Conservation (phyloP, 208 protist genomes). For the Crithidia mellificae region DNA sequence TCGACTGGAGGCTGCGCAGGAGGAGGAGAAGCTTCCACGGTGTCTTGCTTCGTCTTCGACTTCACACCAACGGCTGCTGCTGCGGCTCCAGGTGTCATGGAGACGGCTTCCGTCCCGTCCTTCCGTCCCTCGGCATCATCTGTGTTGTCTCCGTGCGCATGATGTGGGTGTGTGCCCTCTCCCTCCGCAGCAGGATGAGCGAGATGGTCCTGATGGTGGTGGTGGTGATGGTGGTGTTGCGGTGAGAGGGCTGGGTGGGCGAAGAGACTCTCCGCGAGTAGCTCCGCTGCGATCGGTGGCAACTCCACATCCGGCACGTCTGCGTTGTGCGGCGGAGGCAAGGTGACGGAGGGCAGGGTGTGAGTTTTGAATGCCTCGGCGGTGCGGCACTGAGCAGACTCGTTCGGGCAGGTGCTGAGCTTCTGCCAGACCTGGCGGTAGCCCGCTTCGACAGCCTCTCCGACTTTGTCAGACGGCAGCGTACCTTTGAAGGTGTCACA, state of each 20-base stretch:
- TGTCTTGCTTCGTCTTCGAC: background rate
- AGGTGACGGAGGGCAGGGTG: background rate
- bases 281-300: background rate
- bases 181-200: too few species aligned
- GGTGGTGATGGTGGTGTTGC: background rate
- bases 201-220: background rate
- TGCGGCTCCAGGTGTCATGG: too few species aligned
- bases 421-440: slow-evolving; percentile 26
- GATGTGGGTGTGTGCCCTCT: too few species aligned
- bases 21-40: background rate
- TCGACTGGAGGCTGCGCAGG: background rate
- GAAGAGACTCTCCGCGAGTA: slow-evolving; percentile 3
- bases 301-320: background rate
- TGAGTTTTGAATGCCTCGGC: background rate
- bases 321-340: background rate
- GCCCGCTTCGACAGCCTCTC: slow-evolving; percentile 56
- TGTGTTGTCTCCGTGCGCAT: too few species aligned
- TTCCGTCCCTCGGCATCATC: too few species aligned
- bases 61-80: too few species aligned
- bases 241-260: background rate
- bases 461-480: slow-evolving; percentile 52
- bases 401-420: background rate
- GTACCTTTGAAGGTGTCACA: slow-evolving; percentile 87
- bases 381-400: background rate
- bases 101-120: too few species aligned